phyloP scores from a whole-genome alignment of 1,139 yeast species.

The Debaryomycetaceae sp. region DNA sequence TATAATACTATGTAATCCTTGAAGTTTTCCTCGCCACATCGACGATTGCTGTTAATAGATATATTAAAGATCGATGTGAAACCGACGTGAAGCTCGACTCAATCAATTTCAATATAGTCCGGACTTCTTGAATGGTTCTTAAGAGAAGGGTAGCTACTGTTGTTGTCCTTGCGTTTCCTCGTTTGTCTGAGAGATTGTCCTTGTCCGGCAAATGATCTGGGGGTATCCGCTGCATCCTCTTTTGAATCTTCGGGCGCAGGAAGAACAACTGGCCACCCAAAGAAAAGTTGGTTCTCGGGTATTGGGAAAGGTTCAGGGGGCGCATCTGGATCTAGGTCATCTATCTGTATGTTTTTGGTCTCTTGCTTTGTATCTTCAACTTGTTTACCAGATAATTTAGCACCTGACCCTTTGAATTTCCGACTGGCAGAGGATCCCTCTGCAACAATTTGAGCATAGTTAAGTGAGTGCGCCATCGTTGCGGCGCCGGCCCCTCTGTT shows the following conservation, averaged over 20 bases:
- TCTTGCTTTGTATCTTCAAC: constrained; percentile 15
- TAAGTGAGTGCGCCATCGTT: constrained; percentile 75
- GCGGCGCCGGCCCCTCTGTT: constrained; percentile 53
- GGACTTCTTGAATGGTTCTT: constrained; percentile 62
- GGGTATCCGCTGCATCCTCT: constrained; percentile 20
- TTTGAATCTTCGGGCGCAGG: constrained; percentile 50
- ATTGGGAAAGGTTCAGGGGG: constrained; percentile 70
- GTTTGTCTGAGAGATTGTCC: constrained; percentile 74
- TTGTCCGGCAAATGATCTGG: constrained; percentile 49
- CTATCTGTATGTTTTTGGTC: constrained; percentile 21
- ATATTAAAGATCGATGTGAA: too few relatives aligned
- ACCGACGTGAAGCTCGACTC: constrained; percentile 7
- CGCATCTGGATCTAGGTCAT: constrained; percentile 47
- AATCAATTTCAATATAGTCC: constrained; percentile 77
- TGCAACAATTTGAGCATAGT: constrained; percentile 59
- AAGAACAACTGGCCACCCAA: constrained; percentile 88
- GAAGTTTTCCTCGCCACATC: too few relatives aligned
- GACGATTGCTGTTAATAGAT: too few relatives aligned
- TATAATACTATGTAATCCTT: too few relatives aligned
- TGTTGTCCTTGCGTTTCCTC: constrained; percentile 66
- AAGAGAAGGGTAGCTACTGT: constrained; percentile 34
- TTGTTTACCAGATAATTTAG: constrained; percentile 67
- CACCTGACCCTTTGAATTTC: constrained; percentile 63
- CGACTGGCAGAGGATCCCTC: constrained; percentile 24
- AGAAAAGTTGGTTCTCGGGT: constrained; percentile 84